Evolutionary conservation across 768 basidiomycete species (phyloP).

Genomic region (Agaricus blazei): DNA sequence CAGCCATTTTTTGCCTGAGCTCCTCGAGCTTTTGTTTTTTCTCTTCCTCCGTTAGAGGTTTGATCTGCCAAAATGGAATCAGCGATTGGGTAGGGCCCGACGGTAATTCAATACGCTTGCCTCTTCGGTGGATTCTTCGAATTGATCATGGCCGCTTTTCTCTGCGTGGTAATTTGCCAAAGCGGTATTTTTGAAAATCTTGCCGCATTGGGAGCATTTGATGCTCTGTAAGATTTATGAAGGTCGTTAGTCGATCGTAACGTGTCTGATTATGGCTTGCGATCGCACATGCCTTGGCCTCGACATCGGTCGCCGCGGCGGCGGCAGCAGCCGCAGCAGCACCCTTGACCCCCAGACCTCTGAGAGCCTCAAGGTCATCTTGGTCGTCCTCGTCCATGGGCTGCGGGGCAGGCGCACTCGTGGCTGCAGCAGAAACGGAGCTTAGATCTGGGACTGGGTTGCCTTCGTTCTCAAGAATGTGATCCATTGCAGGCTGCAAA

Average conservation of each 20-base stretch:
- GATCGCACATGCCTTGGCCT: constrained; percentile 55
- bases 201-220: constrained; percentile 80
- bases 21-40: constrained; percentile 79
- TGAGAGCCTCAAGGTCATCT: constrained; percentile 65
- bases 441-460: constrained; percentile 66
- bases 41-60: constrained; percentile 93
- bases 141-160: constrained; percentile 92
- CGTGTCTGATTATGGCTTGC: neutral
- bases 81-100: neutral
- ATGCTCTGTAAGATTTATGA: constrained; percentile 50
- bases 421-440: constrained; percentile 30
- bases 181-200: constrained; percentile 81
- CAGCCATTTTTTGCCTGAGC: constrained; percentile 71
- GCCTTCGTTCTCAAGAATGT: constrained; percentile 75
- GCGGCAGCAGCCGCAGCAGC: constrained; percentile 17
- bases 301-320: constrained; percentile 30
- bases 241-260: neutral
- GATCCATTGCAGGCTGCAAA: constrained; percentile 89
- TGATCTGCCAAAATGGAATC: constrained; percentile 50
- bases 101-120: constrained; percentile 27
- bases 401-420: constrained; percentile 17
- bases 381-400: constrained; percentile 64
- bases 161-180: constrained; percentile 92
- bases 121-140: constrained; percentile 95
- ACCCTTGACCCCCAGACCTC: constrained; percentile 37